A percentile compares a stretch with the other conserved stretches of the same genome.
These are phyloP conservation scores for Actinomucor elegans DNA, from an alignment of 371 early-diverging fungal genomes.

Conservation along the genomic window DNA sequence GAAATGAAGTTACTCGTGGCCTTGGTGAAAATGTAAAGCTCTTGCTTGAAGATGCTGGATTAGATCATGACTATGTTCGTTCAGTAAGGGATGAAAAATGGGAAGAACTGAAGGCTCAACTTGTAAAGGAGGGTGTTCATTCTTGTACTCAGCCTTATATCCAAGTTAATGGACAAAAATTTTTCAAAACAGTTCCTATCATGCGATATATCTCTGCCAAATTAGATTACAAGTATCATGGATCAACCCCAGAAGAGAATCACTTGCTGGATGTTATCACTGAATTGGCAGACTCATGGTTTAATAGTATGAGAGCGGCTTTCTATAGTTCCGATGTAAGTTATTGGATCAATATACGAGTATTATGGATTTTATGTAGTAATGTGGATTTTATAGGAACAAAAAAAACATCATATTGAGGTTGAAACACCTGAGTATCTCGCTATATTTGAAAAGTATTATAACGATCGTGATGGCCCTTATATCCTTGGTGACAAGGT, in stretches of 20 bases:
- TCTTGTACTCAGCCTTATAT: constrained; percentile 22
- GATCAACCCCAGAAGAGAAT: constrained; percentile 19
- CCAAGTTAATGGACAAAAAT: constrained; percentile 13
- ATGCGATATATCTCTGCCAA: constrained; percentile 29
- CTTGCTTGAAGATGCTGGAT: constrained; percentile 19
- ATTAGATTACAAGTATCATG: constrained; percentile 22
- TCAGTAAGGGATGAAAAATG: background rate
- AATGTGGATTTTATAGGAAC: background rate
- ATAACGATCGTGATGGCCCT: constrained; percentile 17
- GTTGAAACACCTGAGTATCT: constrained; percentile 3
- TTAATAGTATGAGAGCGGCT: background rate
- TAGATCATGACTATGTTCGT: constrained; percentile 26
- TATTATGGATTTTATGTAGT: no score
- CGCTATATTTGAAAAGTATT: constrained; percentile 16
- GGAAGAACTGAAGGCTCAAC: constrained; percentile 4
- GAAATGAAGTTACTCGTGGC: constrained; percentile 9
- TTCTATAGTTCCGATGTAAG: constrained; percentile 3
- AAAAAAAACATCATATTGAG: background rate
- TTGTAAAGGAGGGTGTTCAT: constrained; percentile 4
- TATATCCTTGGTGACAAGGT: constrained; percentile 24
- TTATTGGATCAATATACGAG: no score
- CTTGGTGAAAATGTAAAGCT: constrained; percentile 25
- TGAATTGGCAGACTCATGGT: constrained; percentile 12
- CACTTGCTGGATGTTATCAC: constrained; percentile 13
- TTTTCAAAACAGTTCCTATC: constrained; percentile 18